These are phyloP conservation scores for Plenodomus lindquistii DNA, from an alignment of 2,329 filamentous ascomycete species.

Conservation along the genomic window DNA sequence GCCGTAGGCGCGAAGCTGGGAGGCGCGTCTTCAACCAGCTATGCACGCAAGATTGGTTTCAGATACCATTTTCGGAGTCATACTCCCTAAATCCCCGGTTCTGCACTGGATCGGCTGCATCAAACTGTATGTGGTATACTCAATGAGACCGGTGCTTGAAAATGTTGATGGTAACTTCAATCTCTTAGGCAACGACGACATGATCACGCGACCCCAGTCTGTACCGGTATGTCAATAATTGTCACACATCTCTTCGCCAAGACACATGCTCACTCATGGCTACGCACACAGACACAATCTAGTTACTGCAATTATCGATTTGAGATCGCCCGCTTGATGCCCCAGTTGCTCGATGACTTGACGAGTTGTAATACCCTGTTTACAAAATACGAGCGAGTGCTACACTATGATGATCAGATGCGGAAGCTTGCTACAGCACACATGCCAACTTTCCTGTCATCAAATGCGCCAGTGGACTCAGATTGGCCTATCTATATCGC, in stretches of 20 bases:
- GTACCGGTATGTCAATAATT: no score
- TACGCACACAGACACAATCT: conserved; percentile 36
- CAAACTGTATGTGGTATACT: no score
- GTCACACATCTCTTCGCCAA: no score
- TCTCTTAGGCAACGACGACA: conserved; percentile 40
- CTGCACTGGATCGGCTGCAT: conserved; percentile 30
- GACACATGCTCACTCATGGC: no score
- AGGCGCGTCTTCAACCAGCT: conserved; percentile 44
- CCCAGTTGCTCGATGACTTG: conserved; percentile 43
- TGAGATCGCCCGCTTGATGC: conserved; percentile 45
- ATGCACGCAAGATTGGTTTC: conserved; percentile 50
- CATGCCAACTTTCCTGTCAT: conserved; percentile 39
- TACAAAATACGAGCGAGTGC: conserved; percentile 48
- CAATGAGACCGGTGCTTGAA: no score
- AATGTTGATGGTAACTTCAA: no score
- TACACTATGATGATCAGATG: conserved; percentile 45
- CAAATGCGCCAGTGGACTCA: conserved; percentile 32
- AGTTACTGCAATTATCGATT: conserved; percentile 44
- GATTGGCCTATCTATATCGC: conserved; percentile 44
- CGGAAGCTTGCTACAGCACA: conserved; percentile 40
- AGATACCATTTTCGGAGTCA: conserved; percentile 46
- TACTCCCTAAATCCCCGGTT: conserved; percentile 42
- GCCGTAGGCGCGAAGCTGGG: conserved; percentile 35
- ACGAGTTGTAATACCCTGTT: conserved; percentile 41
- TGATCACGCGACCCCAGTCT: conserved; percentile 8